Evolutionary conservation across 306 rosid genomes (phyloP).

Genomic region (Vigna reflexopilosa): DNA sequence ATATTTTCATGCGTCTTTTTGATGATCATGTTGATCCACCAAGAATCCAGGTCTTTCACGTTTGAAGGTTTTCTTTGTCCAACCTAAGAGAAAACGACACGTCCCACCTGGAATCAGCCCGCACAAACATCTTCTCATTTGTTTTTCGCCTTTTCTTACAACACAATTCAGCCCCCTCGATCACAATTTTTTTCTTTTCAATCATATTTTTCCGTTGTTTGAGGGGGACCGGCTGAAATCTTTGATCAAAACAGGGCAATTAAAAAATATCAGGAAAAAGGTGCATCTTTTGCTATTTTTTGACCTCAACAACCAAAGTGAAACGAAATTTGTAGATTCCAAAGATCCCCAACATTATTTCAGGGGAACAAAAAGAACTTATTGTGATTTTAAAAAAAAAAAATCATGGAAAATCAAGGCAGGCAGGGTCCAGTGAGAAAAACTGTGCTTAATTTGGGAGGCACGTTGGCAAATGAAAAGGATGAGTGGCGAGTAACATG

Average conservation of each 20-base stretch:
- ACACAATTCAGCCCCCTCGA: conserved; percentile 38
- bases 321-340: conserved; percentile 24
- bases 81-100: conserved; percentile 36
- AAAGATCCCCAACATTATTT: conserved; percentile 9
- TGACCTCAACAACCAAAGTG: conserved; percentile 35
- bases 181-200: conserved; percentile 31
- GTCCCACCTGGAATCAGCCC: conserved; percentile 22
- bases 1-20: conserved; percentile 42
- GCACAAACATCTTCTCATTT: conserved; percentile 44
- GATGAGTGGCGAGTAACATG: conserved; percentile 36
- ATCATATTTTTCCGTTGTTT: conserved; percentile 29
- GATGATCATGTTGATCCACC: conserved; percentile 33
- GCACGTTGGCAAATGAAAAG: conserved; percentile 39
- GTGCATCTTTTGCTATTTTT: conserved; percentile 39
- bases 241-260: conserved; percentile 34
- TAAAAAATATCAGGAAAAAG: conserved; percentile 22
- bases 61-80: conserved; percentile 27
- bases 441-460: conserved; percentile 49
- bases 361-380: conserved; percentile 38
- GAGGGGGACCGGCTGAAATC: conserved; percentile 27
- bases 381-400: background rate
- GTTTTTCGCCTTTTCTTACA: conserved; percentile 23
- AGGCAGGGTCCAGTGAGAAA: conserved; percentile 38
- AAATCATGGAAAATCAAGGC: conserved; percentile 12
- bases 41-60: conserved; percentile 42